Evolutionary conservation across 345 rosid genomes (phyloP).

Genomic region (Reutealis trisperma): DNA sequence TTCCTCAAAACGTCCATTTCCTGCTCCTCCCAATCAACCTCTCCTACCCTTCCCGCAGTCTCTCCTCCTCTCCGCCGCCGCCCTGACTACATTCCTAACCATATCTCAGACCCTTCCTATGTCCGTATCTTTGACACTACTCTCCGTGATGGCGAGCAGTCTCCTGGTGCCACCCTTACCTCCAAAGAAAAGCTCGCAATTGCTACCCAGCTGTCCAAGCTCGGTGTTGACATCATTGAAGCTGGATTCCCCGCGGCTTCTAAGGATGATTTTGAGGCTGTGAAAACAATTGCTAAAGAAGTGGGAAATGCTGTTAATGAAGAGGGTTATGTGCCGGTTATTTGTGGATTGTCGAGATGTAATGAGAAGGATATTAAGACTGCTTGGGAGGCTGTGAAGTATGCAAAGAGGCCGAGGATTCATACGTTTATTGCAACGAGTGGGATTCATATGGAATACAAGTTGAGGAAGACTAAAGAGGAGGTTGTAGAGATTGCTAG

Average conservation of each 20-base stretch:
- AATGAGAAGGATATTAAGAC: conserved; percentile 68
- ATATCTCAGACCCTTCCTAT: conserved; percentile 67
- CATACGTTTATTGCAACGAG: conserved; percentile 93
- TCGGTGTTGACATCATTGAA: conserved; percentile 90
- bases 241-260: conserved; percentile 95
- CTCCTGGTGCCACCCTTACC: conserved; percentile 95
- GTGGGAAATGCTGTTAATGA: conserved; percentile 67
- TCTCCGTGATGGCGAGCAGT: conserved; percentile 98
- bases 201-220: conserved; percentile 82
- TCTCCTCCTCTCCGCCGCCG: conserved; percentile 29
- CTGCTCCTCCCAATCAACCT: conserved; percentile 16
- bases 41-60: conserved; percentile 13
- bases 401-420: conserved; percentile 77
- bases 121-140: conserved; percentile 94
- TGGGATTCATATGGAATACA: conserved; percentile 74
- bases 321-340: conserved; percentile 80
- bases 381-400: conserved; percentile 92
- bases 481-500: conserved; percentile 79
- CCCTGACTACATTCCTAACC: conserved; percentile 70
- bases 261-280: conserved; percentile 89
- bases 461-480: conserved; percentile 67
- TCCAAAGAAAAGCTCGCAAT: conserved; percentile 87
- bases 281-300: conserved; percentile 64
- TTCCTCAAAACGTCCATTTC: background rate
- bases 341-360: conserved; percentile 91